A percentile compares a stretch with the other conserved stretches of the same genome.
phyloP scores from a whole-genome alignment of 1,139 yeast genomes.

The Candida sanyaensis region DNA sequence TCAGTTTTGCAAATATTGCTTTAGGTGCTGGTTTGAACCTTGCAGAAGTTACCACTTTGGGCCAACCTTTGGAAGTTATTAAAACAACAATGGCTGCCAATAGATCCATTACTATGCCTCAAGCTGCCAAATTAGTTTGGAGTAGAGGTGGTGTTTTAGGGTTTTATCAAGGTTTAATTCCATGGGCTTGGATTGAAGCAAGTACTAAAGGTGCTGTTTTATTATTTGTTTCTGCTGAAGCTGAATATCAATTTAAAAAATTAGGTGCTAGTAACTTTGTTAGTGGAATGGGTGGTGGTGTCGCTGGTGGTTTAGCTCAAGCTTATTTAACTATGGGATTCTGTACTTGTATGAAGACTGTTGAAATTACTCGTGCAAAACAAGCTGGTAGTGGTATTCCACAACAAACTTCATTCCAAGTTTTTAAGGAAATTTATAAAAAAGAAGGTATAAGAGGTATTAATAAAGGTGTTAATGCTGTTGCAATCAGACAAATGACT shows the following conservation, averaged over 20 bases:
- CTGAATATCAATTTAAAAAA: constrained; percentile 72
- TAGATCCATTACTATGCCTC: constrained; percentile 65
- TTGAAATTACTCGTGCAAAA: constrained; percentile 89
- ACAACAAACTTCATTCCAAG: constrained; percentile 80
- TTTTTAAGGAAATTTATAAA: constrained; percentile 77
- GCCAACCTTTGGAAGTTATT: constrained; percentile 94
- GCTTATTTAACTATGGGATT: constrained; percentile 97
- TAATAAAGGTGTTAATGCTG: constrained; percentile 98
- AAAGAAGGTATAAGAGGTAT: constrained; percentile 92
- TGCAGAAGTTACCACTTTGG: constrained; percentile 91
- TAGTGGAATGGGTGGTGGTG: constrained; percentile 94
- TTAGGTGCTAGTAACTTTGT: constrained; percentile 72
- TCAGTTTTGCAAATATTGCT: constrained; percentile 84
- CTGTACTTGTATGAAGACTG: constrained; percentile 98
- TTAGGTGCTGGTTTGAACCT: constrained; percentile 92
- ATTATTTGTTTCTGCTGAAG: constrained; percentile 88
- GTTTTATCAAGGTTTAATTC: constrained; percentile 95
- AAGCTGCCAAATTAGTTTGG: constrained; percentile 79
- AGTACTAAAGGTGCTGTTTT: constrained; percentile 98
- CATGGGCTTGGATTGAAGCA: constrained; percentile 99
- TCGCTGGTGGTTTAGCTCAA: constrained; percentile 93
- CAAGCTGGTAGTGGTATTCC: constrained; percentile 66
- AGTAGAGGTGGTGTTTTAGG: constrained; percentile 90
- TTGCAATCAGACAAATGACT: constrained; percentile 96
- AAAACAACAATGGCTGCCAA: constrained; percentile 99